A percentile compares a stretch with the other conserved stretches of the same genome.
phyloP scores from a whole-genome alignment of 2,329 filamentous ascomycete genomes.

The Metarhizium anisopliae region DNA sequence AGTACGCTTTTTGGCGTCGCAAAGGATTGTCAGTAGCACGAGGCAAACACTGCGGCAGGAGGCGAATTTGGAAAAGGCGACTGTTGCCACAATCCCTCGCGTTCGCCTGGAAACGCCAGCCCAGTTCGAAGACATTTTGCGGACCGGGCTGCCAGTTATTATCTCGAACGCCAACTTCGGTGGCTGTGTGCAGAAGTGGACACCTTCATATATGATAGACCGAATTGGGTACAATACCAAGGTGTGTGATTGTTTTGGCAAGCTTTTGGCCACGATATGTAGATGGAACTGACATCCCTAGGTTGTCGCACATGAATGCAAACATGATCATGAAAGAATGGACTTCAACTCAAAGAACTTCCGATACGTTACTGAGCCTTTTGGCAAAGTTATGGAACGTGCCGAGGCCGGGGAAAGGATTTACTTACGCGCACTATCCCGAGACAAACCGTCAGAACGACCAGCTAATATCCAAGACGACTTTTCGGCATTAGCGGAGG shows the following conservation, averaged over 20 bases:
- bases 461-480: slow-evolving; percentile 64
- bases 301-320: slow-evolving; percentile 67
- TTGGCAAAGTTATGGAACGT: slow-evolving; percentile 57
- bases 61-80: slow-evolving; percentile 7
- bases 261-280: slow-evolving; percentile 24
- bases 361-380: slow-evolving; percentile 57
- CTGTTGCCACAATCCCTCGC: slow-evolving; percentile 35
- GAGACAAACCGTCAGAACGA: slow-evolving; percentile 54
- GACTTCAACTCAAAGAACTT: slow-evolving; percentile 82
- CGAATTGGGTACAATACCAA: slow-evolving; percentile 52
- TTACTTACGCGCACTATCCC: slow-evolving; percentile 73
- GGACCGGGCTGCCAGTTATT: slow-evolving; percentile 45
- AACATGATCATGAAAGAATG: slow-evolving; percentile 49
- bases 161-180: slow-evolving; percentile 60
- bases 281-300: slow-evolving; percentile 24
- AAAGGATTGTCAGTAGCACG: slow-evolving; percentile 12
- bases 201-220: slow-evolving; percentile 54
- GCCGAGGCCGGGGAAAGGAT: slow-evolving; percentile 51
- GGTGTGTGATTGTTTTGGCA: slow-evolving; percentile 28
- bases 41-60: slow-evolving; percentile 1
- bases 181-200: slow-evolving; percentile 59
- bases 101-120: slow-evolving; percentile 39
- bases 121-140: slow-evolving; percentile 53
- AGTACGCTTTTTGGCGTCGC: slow-evolving; percentile 18
- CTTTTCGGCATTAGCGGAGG: slow-evolving; percentile 58